A percentile compares a stretch with the other conserved stretches of the same genome.
Conservation (phyloP, 1,284 basidiomycete genomes). For the Trichosporon sp. region DNA sequence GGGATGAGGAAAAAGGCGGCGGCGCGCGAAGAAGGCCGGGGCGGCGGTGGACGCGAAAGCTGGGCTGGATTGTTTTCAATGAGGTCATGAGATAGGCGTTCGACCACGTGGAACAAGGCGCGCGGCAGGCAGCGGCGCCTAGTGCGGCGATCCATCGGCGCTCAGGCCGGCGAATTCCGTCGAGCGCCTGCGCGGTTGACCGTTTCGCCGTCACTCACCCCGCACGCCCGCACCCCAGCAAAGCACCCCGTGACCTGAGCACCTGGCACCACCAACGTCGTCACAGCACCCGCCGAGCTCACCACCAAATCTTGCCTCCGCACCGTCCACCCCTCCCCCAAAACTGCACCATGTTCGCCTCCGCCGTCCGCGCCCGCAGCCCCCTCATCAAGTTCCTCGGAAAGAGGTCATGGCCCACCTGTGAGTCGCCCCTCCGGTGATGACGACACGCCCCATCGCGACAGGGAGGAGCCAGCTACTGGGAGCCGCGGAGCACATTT, state of each 20-base stretch:
- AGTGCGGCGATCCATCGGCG: neutral
- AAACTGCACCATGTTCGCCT: constrained; percentile 29
- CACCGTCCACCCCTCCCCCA: neutral
- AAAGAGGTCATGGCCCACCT: constrained; percentile 57
- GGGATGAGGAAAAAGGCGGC: neutral
- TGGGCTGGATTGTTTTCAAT: neutral
- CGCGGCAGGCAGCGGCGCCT: neutral
- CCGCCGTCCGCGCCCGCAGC: constrained; percentile 38
- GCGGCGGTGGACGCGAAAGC: neutral
- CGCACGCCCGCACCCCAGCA: neutral
- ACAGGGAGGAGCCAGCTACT: neutral
- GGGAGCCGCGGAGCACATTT: neutral
- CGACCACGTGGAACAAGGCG: neutral
- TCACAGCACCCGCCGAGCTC: neutral
- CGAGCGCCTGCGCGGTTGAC: neutral
- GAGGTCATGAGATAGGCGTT: neutral
- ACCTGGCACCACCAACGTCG: neutral
- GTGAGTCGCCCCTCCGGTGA: constrained; percentile 49
- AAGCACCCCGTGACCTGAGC: neutral
- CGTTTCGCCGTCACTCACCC: constrained; percentile 3
- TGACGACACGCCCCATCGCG: neutral
- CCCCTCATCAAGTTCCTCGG: constrained; percentile 79
- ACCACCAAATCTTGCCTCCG: neutral
- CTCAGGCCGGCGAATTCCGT: constrained; percentile 4
- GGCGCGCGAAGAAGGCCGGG: neutral